Evolutionary conservation across 176 grass and related monocot species (phyloP), one percentile per base, ranked within the genome.

Genomic region (Aegilops umbellulata): DNA sequence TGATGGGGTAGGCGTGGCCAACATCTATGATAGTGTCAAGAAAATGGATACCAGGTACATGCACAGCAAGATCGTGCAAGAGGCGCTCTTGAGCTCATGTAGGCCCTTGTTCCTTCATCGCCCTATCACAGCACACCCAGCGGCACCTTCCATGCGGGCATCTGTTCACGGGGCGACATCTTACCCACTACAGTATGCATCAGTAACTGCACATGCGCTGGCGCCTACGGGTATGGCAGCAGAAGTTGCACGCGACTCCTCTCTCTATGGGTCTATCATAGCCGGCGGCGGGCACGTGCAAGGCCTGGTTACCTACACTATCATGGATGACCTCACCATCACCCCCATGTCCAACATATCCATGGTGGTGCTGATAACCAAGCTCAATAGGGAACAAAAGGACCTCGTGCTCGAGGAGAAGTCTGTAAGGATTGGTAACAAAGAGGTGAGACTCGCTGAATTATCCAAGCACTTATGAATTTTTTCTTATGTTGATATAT

Each of bases 271-370:
- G 16, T 16, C 29, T 31, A 6, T 8, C 19, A 19, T 1, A 16
- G 6, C 34, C 3, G 57, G 9, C 0, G 89, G 82, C 14, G 46
- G 46, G 2, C 88, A 86, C 42, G 92, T 94, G 24, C 69, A 73
- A n/a, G 86, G 36, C 17, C 5, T 66, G 1, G 41, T 66, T 6
- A 79, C 78, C 1, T 92, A 79, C 62, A 69, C 47, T 2, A 31
- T 90, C 14, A 85, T 84, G 81, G 91, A 93, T 24, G 81, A 90
- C 84, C 81, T 93, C 20, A 65, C 68, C 6, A 23, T 92, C 19
- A 65, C 20, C n/a, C 87, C 87, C 25, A 79, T 85, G 84, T 87
- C 91, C 0, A 84, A 16, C 57, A 84, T 79, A 4, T 87, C 87
- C 5, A 53, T 15, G 36, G 72, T 86, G 62, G 64, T 58, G 1